Evolutionary conservation across 495 filamentous ascomycete genomes (phyloP).

Genomic region (Durotheca rogersii): DNA sequence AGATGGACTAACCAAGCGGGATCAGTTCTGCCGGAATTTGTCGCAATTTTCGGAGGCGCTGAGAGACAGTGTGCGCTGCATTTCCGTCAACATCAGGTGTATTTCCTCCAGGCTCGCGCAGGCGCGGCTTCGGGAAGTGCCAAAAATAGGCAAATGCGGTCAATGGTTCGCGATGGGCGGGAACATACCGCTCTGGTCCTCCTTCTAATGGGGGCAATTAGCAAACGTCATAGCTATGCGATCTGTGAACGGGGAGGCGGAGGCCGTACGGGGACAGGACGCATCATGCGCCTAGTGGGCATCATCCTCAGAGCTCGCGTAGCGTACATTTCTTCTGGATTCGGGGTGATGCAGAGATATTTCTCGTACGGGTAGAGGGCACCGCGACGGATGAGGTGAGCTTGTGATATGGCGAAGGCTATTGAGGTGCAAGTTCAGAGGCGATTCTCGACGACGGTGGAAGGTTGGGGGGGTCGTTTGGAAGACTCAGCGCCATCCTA

Average conservation of each 20-base stretch:
- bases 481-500: no score
- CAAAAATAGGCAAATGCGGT: conserved; percentile 1
- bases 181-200: conserved; percentile 79
- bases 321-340: conserved; percentile 65
- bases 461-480: no score
- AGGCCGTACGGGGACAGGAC: conserved; percentile 75
- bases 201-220: conserved; percentile 59
- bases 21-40: conserved; percentile 91
- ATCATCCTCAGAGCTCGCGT: conserved; percentile 58
- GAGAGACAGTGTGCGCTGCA: conserved; percentile 93
- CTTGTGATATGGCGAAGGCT: conserved; percentile 7
- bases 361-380: conserved; percentile 4
- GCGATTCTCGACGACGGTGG: not conserved
- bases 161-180: conserved; percentile 34
- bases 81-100: conserved; percentile 28
- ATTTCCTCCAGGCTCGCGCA: not conserved
- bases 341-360: conserved; percentile 30
- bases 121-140: conserved; percentile 5
- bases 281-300: conserved; percentile 65
- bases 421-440: not conserved
- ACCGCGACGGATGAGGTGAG: conserved; percentile 18
- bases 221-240: conserved; percentile 30
- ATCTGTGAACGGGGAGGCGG: not conserved
- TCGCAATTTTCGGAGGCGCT: conserved; percentile 84
- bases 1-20: conserved; percentile 74